These are phyloP conservation scores for Acacia acuminata DNA, from an alignment of 306 rosid species.

Conservation along the genomic window DNA sequence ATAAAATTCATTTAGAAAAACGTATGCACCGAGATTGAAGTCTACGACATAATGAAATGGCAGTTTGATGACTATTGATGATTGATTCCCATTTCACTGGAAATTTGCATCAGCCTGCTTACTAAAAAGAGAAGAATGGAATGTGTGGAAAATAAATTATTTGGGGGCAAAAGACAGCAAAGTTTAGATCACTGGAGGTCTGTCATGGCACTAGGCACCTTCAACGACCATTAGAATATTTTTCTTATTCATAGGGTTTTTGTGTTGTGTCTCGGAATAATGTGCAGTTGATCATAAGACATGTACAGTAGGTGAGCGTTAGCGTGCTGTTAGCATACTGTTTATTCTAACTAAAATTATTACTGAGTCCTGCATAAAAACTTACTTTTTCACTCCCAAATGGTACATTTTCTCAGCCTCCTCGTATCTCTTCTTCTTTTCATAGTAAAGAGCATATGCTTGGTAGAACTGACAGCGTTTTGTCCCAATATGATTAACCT, in stretches of 20 bases:
- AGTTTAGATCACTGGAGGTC: neutral
- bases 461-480: conserved; percentile 74
- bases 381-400: neutral
- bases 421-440: conserved; percentile 44
- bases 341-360: neutral
- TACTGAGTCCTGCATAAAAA: neutral
- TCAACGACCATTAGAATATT: neutral
- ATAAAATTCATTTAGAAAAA: neutral
- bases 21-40: conserved; percentile 22
- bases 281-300: neutral
- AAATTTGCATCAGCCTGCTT: neutral
- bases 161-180: neutral
- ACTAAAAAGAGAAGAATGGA: neutral
- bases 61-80: neutral
- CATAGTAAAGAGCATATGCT: conserved; percentile 73
- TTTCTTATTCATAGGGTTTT: neutral
- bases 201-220: neutral
- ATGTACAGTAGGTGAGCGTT: neutral
- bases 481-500: conserved; percentile 67
- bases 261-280: neutral
- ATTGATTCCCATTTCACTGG: conserved; percentile 5
- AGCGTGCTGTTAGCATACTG: neutral
- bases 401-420: conserved; percentile 1
- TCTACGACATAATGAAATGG: conserved; percentile 9
- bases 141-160: neutral